phyloP scores from a whole-genome alignment of 805 yeast genomes.

The Myxozyma kluyveri region DNA sequence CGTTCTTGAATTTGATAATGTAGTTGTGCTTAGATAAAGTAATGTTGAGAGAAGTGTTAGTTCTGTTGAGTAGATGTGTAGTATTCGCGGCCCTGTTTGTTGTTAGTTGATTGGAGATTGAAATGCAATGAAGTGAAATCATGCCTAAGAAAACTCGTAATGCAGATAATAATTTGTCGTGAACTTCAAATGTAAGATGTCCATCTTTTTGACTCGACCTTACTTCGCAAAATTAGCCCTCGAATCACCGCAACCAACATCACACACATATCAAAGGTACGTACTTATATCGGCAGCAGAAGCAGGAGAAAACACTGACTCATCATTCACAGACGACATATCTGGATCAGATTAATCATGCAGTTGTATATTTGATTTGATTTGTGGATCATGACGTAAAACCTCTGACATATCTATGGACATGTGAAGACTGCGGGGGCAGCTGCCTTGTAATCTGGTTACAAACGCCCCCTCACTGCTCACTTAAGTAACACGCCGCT shows the following conservation, averaged over 20 bases:
- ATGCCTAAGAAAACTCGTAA: constrained; percentile 48
- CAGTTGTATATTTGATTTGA: too few relatives aligned
- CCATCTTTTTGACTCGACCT: constrained; percentile 89
- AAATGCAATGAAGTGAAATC: background rate
- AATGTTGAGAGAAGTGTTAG: constrained; percentile 57
- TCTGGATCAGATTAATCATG: too few relatives aligned
- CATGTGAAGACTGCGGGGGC: too few relatives aligned
- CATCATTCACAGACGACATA: background rate
- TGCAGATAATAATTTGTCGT: constrained; percentile 55
- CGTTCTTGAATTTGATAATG: constrained; percentile 72
- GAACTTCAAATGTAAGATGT: constrained; percentile 59
- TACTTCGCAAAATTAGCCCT: constrained; percentile 42
- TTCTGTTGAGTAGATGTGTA: constrained; percentile 62
- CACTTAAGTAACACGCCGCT: too few relatives aligned
- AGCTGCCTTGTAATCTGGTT: too few relatives aligned
- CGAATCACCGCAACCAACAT: constrained; percentile 1
- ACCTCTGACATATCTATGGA: too few relatives aligned
- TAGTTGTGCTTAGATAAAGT: constrained; percentile 70
- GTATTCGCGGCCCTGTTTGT: constrained; percentile 51
- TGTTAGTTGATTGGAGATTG: background rate
- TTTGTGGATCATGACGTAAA: too few relatives aligned
- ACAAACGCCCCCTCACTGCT: too few relatives aligned
- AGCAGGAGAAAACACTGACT: constrained; percentile 57
- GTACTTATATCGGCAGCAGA: constrained; percentile 81
- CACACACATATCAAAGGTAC: constrained; percentile 38